A percentile compares a stretch with the other conserved stretches of the same genome.
Conservation (phyloP, 805 yeast genomes). For the Saccharomycopsis selenospora region DNA sequence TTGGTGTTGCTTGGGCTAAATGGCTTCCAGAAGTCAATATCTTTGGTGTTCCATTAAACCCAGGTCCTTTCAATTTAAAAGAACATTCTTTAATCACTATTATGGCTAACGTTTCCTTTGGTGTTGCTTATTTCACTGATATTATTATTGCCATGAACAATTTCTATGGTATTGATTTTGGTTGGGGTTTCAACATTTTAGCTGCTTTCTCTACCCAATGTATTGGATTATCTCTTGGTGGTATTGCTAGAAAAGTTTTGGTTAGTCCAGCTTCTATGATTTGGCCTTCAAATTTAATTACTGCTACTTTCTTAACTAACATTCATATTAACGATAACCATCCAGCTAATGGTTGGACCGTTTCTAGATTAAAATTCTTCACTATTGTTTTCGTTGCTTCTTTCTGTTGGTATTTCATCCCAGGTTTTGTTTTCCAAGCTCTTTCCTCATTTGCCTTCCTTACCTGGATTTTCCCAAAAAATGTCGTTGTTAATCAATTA, state of each 20-base stretch:
- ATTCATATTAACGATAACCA: conserved; percentile 44
- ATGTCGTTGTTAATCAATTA: conserved; percentile 53
- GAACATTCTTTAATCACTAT: conserved; percentile 55
- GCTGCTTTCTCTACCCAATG: conserved; percentile 50
- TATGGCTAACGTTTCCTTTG: conserved; percentile 41
- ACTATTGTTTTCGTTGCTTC: conserved; percentile 32
- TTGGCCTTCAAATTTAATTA: conserved; percentile 65
- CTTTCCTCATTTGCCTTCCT: conserved; percentile 55
- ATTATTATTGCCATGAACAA: conserved; percentile 44
- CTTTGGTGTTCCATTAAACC: conserved; percentile 38
- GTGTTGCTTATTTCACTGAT: conserved; percentile 52
- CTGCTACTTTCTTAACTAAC: conserved; percentile 49
- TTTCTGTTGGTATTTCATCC: conserved; percentile 53
- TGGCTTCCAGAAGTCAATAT: conserved; percentile 27
- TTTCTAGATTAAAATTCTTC: conserved; percentile 46
- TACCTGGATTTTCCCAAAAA: conserved; percentile 57
- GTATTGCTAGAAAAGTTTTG: conserved; percentile 49
- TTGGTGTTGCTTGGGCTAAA: conserved; percentile 37
- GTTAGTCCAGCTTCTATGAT: conserved; percentile 59
- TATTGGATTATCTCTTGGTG: conserved; percentile 64
- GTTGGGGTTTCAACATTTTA: conserved; percentile 49
- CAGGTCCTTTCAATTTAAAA: conserved; percentile 55
- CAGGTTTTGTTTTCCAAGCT: conserved; percentile 52
- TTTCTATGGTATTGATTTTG: conserved; percentile 40
- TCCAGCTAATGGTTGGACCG: conserved; percentile 48